These are phyloP conservation scores for Cryptomeria japonica DNA, from an alignment of 75 land plant species.

Conservation along the genomic window DNA sequence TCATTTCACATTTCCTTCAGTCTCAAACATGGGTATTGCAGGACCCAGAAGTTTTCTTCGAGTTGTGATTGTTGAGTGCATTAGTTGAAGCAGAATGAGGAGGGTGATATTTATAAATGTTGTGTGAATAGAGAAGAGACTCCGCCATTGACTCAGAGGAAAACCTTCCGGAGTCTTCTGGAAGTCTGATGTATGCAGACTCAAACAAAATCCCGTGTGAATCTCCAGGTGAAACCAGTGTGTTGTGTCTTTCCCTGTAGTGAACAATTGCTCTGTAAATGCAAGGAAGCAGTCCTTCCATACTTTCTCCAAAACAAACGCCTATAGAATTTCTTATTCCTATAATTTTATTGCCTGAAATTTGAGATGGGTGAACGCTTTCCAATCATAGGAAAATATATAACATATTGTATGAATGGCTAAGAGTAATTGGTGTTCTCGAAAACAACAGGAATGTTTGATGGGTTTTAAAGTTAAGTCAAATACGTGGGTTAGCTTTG, in stretches of 20 bases:
- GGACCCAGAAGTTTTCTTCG: too few species aligned
- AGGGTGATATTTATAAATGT: background rate
- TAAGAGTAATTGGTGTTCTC: too few species aligned
- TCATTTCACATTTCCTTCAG: too few species aligned
- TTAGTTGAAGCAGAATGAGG: background rate
- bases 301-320: background rate
- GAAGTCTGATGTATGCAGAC: constrained; percentile 42
- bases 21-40: too few species aligned
- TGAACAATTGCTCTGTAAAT: constrained; percentile 51
- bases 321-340: too few species aligned
- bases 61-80: background rate
- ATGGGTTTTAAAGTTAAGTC: too few species aligned
- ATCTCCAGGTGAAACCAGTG: background rate
- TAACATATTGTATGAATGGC: too few species aligned
- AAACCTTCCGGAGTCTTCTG: constrained; percentile 48
- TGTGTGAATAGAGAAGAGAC: background rate
- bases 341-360: too few species aligned
- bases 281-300: constrained; percentile 63
- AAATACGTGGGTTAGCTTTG: too few species aligned
- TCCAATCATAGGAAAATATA: too few species aligned
- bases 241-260: constrained; percentile 14
- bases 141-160: background rate
- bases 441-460: too few species aligned
- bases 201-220: constrained; percentile 1
- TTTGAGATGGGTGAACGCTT: too few species aligned